phyloP scores from a whole-genome alignment of 2,329 filamentous ascomycete genomes.

The Tolypocladium ophioglossoides region DNA sequence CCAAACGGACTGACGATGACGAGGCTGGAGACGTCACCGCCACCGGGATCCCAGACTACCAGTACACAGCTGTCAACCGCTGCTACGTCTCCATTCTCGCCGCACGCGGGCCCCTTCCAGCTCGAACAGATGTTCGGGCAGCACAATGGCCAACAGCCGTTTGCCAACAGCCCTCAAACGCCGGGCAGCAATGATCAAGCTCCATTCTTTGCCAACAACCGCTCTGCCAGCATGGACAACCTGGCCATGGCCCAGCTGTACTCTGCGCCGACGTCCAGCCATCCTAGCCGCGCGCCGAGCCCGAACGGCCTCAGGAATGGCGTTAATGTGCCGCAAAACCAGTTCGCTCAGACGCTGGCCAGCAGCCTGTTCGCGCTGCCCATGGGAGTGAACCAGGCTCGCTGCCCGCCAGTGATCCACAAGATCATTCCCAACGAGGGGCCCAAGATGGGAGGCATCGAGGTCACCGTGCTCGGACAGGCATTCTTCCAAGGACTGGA shows the following conservation, averaged over 20 bases:
- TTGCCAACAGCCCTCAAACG: slow-evolving; percentile 53
- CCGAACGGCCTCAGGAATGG: slow-evolving; percentile 46
- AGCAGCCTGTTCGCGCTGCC: slow-evolving; percentile 41
- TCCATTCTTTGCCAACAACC: slow-evolving; percentile 43
- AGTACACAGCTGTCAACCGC: slow-evolving; percentile 24
- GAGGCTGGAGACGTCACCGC: slow-evolving; percentile 52
- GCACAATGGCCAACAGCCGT: slow-evolving; percentile 24
- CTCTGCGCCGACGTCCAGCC: slow-evolving; percentile 61
- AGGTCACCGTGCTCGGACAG: slow-evolving; percentile 75
- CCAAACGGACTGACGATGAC: slow-evolving; percentile 75
- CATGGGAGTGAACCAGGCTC: slow-evolving; percentile 36
- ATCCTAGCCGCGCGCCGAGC: slow-evolving; percentile 69
- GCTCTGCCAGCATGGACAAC: slow-evolving; percentile 56
- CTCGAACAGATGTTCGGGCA: slow-evolving; percentile 35
- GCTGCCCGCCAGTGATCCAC: slow-evolving; percentile 51
- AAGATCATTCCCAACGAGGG: slow-evolving; percentile 79
- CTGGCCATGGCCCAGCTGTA: slow-evolving; percentile 53
- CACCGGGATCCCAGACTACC: slow-evolving; percentile 24
- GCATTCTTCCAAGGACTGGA: slow-evolving; percentile 68
- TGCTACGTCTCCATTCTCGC: slow-evolving; percentile 43
- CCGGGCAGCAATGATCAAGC: slow-evolving; percentile 54
- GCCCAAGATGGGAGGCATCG: slow-evolving; percentile 71
- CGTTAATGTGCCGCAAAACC: slow-evolving; percentile 28
- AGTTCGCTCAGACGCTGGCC: slow-evolving; percentile 36
- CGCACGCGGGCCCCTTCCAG: slow-evolving; percentile 32